phyloP scores from a whole-genome alignment of 2,329 filamentous ascomycete species.

The Colletotrichum scovillei region DNA sequence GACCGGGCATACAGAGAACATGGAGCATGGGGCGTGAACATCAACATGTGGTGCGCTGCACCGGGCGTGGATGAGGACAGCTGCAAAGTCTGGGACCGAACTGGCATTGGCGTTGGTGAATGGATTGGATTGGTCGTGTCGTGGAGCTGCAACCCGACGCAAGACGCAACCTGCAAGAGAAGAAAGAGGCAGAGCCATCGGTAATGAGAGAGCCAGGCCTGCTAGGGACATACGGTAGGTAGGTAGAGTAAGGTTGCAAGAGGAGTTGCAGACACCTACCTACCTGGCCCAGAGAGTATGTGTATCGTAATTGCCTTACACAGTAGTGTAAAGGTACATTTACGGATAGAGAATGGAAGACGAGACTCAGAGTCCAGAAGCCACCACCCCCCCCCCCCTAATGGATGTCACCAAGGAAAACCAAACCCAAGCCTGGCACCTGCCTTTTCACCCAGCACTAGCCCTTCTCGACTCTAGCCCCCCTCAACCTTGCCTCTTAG shows the following conservation, averaged over 20 bases:
- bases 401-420: background rate
- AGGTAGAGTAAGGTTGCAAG: too few species aligned
- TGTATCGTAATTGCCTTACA: too few species aligned
- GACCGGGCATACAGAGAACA: background rate
- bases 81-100: background rate
- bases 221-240: background rate
- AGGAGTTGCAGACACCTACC: too few species aligned
- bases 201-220: background rate
- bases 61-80: background rate
- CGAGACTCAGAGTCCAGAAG: background rate
- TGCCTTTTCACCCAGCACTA: constrained; percentile 17
- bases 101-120: constrained; percentile 6
- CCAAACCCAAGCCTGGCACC: constrained; percentile 1
- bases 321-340: too few species aligned
- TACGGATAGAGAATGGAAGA: background rate
- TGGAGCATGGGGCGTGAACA: background rate
- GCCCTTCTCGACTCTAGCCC: constrained; percentile 6
- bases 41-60: background rate
- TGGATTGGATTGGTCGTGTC: constrained; percentile 8
- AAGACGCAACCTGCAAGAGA: background rate
- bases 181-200: background rate
- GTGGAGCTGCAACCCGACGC: constrained; percentile 15
- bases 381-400: background rate
- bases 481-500: constrained; percentile 7
- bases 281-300: too few species aligned